Conservation (phyloP, 208 protist species). For the Naegleria fowleri region DNA sequence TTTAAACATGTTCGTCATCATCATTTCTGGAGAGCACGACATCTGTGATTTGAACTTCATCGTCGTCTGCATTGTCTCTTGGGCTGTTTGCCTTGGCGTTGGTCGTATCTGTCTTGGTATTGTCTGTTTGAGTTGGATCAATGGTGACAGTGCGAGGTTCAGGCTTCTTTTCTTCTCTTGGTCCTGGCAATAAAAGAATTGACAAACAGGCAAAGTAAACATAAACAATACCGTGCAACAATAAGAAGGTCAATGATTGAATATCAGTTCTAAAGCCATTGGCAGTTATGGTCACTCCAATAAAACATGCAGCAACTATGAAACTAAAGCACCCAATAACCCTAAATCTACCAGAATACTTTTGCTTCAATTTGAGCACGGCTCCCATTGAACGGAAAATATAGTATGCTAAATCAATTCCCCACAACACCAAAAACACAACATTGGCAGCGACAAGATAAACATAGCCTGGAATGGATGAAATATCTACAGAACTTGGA, state of each 20-base stretch:
- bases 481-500: not conserved
- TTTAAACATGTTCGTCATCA: not conserved
- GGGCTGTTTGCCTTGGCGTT: not conserved
- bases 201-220: not conserved
- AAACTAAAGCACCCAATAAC: not conserved
- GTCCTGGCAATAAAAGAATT: not conserved
- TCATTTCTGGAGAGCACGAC: not conserved
- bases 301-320: not conserved
- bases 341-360: slow-evolving; percentile 1
- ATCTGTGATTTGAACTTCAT: not conserved
- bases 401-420: slow-evolving; percentile 3
- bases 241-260: not conserved
- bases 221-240: slow-evolving; percentile 19
- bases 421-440: not conserved
- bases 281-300: not conserved
- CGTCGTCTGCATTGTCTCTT: not conserved
- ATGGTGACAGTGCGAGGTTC: not conserved
- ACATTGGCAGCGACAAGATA: not conserved
- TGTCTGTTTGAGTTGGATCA: not conserved
- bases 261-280: not conserved
- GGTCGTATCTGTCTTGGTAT: not conserved
- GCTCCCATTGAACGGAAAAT: not conserved
- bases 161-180: not conserved
- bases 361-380: not conserved
- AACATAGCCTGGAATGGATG: not conserved